A percentile compares a stretch with the other conserved stretches of the same genome.
phyloP scores from a whole-genome alignment of 2,329 filamentous ascomycete genomes.

The Colletotrichum kahawae region DNA sequence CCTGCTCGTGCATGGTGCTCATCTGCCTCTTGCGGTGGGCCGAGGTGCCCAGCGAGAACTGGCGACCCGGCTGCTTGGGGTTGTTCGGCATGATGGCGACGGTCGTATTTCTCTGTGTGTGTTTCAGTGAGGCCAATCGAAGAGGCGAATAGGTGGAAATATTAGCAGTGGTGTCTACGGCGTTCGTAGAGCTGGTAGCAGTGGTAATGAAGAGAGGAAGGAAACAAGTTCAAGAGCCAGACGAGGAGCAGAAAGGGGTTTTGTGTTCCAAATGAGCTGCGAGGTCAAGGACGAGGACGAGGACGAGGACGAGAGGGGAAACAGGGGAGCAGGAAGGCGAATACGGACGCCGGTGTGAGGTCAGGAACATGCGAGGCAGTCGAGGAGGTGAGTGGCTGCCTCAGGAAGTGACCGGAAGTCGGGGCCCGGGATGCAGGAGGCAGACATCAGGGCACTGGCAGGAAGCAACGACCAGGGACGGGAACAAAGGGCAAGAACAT shows the following conservation, averaged over 20 bases:
- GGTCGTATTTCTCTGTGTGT: no score
- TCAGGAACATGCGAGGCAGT: background rate
- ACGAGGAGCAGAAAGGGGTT: background rate
- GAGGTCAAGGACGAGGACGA: background rate
- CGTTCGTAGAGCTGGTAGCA: background rate
- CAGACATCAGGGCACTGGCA: no score
- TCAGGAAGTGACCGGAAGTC: background rate
- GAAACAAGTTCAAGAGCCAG: background rate
- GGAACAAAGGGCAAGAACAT: background rate
- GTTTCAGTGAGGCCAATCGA: no score
- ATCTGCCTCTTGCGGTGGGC: slow-evolving; percentile 51
- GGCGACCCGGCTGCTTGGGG: slow-evolving; percentile 30
- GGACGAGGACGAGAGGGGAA: background rate
- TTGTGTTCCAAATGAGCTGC: background rate
- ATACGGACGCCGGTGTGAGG: background rate
- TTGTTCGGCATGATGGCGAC: background rate
- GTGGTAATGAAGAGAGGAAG: background rate
- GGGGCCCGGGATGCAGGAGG: no score
- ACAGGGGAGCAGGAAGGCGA: background rate
- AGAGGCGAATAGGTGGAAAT: no score
- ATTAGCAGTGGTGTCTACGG: background rate
- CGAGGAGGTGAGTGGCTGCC: background rate
- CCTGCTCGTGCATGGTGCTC: slow-evolving; percentile 48
- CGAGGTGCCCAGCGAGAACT: slow-evolving; percentile 50
- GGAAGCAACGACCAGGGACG: no score